Percentiles rank a stretch among this genome's conserved stretches.
These are phyloP conservation scores for Parachlorella kessleri DNA, from an alignment of 139 green algal genomes.

Conservation along the genomic window DNA sequence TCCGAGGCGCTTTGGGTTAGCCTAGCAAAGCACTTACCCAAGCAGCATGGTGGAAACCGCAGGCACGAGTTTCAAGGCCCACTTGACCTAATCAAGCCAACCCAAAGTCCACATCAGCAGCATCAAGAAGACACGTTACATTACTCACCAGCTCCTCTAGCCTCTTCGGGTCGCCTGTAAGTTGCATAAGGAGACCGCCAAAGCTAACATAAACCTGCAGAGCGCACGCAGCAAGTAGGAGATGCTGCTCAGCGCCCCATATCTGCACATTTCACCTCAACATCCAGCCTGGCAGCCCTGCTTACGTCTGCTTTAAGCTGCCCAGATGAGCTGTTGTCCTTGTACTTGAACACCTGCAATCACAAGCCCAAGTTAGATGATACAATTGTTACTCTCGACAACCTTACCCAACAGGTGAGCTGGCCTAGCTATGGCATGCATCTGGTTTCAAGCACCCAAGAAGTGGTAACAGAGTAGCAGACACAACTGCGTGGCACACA, in stretches of 20 bases:
- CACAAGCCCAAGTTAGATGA: background rate
- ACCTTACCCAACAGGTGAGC: too few species aligned
- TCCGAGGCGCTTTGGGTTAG: too few species aligned
- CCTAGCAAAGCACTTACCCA: too few species aligned
- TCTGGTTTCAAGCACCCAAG: background rate
- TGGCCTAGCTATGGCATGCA: too few species aligned
- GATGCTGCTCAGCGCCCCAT: background rate
- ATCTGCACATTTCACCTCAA: background rate
- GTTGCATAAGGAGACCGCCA: slow-evolving; percentile 92
- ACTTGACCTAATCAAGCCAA: too few species aligned
- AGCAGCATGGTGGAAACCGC: too few species aligned
- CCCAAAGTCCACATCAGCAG: too few species aligned
- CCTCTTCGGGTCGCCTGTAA: slow-evolving; percentile 84
- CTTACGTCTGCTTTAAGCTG: slow-evolving; percentile 48
- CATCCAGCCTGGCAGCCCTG: background rate
- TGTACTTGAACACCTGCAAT: slow-evolving; percentile 84
- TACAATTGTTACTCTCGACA: background rate
- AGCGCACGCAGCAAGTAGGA: background rate
- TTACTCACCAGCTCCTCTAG: slow-evolving; percentile 83
- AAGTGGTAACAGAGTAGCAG: background rate
- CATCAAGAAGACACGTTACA: too few species aligned
- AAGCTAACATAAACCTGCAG: slow-evolving; percentile 83
- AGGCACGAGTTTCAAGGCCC: too few species aligned
- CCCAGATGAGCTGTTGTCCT: slow-evolving; percentile 52
- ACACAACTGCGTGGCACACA: background rate